Conservation (phyloP, 1,284 basidiomycete species). For the Cutaneotrichosporon spelunceum region DNA sequence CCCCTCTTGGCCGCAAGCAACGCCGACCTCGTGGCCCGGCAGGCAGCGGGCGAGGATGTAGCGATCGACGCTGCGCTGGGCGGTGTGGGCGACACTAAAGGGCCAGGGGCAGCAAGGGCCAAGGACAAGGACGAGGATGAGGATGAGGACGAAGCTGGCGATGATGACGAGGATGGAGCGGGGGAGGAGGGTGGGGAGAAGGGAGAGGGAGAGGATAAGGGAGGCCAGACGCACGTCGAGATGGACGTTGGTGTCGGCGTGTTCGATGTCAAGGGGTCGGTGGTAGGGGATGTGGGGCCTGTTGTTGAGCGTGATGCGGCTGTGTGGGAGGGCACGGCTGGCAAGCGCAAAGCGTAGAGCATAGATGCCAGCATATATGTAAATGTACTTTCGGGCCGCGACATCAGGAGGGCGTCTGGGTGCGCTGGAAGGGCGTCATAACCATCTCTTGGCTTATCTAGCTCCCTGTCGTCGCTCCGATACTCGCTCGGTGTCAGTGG, state of each 20-base stretch:
- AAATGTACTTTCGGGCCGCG: background rate
- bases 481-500: no score
- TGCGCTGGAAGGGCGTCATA: no score
- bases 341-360: background rate
- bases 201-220: background rate
- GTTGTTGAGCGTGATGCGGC: slow-evolving; percentile 25
- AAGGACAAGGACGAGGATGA: background rate
- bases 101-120: background rate
- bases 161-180: background rate
- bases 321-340: slow-evolving; percentile 1
- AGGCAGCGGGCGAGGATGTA: slow-evolving; percentile 31
- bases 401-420: no score
- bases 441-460: no score
- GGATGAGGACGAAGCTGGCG: background rate
- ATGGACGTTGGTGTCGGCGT: slow-evolving; percentile 45
- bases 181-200: no score
- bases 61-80: slow-evolving; percentile 33
- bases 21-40: slow-evolving; percentile 29
- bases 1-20: slow-evolving; percentile 39
- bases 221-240: slow-evolving; percentile 8
- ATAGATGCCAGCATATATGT: background rate
- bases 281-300: slow-evolving; percentile 22
- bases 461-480: no score
- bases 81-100: background rate
- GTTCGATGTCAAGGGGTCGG: slow-evolving; percentile 34